Conservation (phyloP, 805 yeast species). For the Schizosaccharomyces cryophilus region DNA sequence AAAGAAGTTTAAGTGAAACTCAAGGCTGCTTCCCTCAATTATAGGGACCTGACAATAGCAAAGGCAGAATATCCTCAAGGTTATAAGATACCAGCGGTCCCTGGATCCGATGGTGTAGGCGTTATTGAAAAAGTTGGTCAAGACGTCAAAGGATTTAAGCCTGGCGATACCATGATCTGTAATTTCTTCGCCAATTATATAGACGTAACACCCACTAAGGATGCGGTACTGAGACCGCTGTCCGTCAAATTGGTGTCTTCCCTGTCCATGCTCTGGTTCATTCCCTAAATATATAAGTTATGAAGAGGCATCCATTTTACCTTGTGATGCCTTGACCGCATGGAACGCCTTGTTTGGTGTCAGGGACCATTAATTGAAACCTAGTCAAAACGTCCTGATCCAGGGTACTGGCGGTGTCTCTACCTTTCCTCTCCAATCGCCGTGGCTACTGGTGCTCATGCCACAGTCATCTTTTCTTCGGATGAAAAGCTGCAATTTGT, state of each 20-base stretch:
- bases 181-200: not conserved
- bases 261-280: conserved; percentile 5
- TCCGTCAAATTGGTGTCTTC: conserved; percentile 5
- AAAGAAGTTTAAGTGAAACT: conserved; percentile 6
- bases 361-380: conserved; percentile 2
- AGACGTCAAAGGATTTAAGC: not conserved
- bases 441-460: conserved; percentile 13
- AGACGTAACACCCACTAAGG: not conserved
- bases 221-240: not conserved
- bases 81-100: conserved; percentile 4
- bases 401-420: conserved; percentile 36
- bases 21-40: conserved; percentile 7
- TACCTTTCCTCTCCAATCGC: conserved; percentile 18
- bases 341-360: conserved; percentile 8
- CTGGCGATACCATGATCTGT: not conserved
- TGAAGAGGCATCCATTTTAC: conserved; percentile 9
- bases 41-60: conserved; percentile 8
- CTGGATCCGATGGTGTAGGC: conserved; percentile 9
- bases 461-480: conserved; percentile 8
- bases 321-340: conserved; percentile 10
- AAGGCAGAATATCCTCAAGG: conserved; percentile 8
- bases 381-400: conserved; percentile 6
- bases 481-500: conserved; percentile 7
- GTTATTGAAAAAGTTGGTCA: conserved; percentile 5
- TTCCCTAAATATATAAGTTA: conserved; percentile 3